Base-by-base conservation (phyloP, 805 yeast species). In the Hemisphaericaspora nanyangensis region DNA sequence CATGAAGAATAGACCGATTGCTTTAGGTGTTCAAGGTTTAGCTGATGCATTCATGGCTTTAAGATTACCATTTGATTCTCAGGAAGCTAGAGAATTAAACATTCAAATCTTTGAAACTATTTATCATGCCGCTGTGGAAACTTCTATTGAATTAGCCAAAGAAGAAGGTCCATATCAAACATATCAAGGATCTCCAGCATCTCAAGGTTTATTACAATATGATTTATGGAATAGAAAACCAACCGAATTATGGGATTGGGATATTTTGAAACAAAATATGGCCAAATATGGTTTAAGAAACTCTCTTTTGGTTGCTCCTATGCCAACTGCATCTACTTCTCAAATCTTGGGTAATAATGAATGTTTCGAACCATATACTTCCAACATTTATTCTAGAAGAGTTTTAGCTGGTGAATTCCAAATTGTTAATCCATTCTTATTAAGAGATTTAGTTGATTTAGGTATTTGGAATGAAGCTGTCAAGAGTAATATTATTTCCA, bases 311-410 rank as follows among this genome's bases (percentile, higher is more conserved):
- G 80, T 77, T 45, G 82, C 82, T 1, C 81, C 81, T 44, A 77
- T 77, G 82, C 82, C 82, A 31, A 77, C 82, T 43, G 82, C 82
- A n/a, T 77, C 82, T 17, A 77, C 82, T 5, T 77, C 82, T 7
- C 82, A 77, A 56, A 77, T 77, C 44, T 66, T 77, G 53, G 82
- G 82, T 47, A 72, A 70, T 58, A 77, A 75, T 52, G 82, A 77
- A 56, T 77, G 82, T 56, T 77, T 77, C 54, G 82, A 77, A 59
- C 82, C 82, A 28, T 76, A 70, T 60, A 77, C 82, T 20, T 77
- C 82, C 17, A 77, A 77, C 57, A 77, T 77, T 51, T 77, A 77
- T 58, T 72, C 80, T 11, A 71, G 82, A 68, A 71, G 82, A 66
- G 82, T 76, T 20, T 64, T 77, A 38, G 77, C 81, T 22, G 82